These are phyloP conservation scores for Neurospora sp. DNA, from an alignment of 495 filamentous ascomycete genomes.

Conservation along the genomic window DNA sequence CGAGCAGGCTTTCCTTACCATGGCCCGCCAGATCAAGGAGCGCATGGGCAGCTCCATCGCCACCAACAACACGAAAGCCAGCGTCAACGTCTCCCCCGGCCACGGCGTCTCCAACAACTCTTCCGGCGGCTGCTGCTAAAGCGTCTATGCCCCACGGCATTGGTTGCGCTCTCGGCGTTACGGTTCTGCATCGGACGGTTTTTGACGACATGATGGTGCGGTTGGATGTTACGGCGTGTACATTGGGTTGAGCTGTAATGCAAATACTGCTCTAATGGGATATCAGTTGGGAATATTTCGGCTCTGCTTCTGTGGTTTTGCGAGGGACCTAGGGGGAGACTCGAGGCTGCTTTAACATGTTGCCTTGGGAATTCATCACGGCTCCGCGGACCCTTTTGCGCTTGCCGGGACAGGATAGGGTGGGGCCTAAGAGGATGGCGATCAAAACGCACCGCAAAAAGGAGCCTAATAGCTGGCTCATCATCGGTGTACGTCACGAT, in stretches of 20 bases:
- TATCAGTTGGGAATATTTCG: background rate
- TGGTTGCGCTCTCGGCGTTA: constrained; percentile 13
- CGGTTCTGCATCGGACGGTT: constrained; percentile 21
- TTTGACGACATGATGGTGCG: constrained; percentile 11
- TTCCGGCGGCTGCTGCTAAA: constrained; percentile 89
- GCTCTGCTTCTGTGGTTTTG: background rate
- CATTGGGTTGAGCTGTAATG: constrained; percentile 11
- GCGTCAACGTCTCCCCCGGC: constrained; percentile 87
- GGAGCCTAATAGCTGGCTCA: background rate
- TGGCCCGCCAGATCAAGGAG: constrained; percentile 99
- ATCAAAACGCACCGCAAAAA: background rate
- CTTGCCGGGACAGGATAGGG: background rate
- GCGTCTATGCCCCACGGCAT: background rate
- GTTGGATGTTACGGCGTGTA: constrained; percentile 10
- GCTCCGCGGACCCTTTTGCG: background rate
- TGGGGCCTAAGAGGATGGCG: background rate
- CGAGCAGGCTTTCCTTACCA: constrained; percentile 98
- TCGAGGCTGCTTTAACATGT: background rate
- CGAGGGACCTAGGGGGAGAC: background rate
- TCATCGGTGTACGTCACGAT: background rate
- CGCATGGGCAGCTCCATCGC: constrained; percentile 93
- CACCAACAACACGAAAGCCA: constrained; percentile 96
- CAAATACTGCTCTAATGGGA: background rate
- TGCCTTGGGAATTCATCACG: background rate
- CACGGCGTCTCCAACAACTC: constrained; percentile 89